Conservation (phyloP, 345 rosid genomes). For the Hypericum androsaemum region DNA sequence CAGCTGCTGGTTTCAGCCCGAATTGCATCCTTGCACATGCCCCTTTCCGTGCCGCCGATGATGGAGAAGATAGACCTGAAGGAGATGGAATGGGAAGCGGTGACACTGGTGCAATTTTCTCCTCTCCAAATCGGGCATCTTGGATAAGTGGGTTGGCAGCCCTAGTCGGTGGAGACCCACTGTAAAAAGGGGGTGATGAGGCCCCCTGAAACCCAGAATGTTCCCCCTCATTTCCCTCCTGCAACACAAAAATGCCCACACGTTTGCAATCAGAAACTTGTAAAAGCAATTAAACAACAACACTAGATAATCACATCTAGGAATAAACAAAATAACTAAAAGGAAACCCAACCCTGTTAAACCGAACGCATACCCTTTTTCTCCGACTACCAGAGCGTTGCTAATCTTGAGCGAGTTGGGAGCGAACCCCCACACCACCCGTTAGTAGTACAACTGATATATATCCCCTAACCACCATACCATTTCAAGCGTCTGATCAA, state of each 20-base stretch:
- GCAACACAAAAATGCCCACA: constrained; percentile 3
- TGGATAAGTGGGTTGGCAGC: constrained; percentile 68
- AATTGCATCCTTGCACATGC: constrained; percentile 65
- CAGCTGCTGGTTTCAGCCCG: constrained; percentile 76
- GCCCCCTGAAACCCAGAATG: constrained; percentile 34
- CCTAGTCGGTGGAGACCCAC: constrained; percentile 87
- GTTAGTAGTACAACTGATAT: too few relatives aligned
- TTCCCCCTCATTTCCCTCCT: constrained; percentile 61
- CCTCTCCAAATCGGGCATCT: constrained; percentile 79
- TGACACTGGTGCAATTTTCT: constrained; percentile 30
- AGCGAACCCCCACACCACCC: too few relatives aligned
- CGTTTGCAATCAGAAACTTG: not conserved
- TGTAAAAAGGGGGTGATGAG: constrained; percentile 60
- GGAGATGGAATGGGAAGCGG: constrained; percentile 43
- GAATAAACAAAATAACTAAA: too few relatives aligned
- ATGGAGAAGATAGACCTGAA: constrained; percentile 40
- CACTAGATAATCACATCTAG: too few relatives aligned
- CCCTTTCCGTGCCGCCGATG: constrained; percentile 55
- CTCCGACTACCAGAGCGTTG: too few relatives aligned
- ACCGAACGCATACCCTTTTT: too few relatives aligned
- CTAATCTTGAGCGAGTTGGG: too few relatives aligned
- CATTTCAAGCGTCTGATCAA: too few relatives aligned
- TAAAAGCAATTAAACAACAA: too few relatives aligned
- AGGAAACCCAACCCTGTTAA: too few relatives aligned
- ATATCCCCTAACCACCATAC: too few relatives aligned